A percentile compares a stretch with the other conserved stretches of the same genome.
phyloP scores from a whole-genome alignment of 768 basidiomycete genomes.

The Russula griseocarnosa region DNA sequence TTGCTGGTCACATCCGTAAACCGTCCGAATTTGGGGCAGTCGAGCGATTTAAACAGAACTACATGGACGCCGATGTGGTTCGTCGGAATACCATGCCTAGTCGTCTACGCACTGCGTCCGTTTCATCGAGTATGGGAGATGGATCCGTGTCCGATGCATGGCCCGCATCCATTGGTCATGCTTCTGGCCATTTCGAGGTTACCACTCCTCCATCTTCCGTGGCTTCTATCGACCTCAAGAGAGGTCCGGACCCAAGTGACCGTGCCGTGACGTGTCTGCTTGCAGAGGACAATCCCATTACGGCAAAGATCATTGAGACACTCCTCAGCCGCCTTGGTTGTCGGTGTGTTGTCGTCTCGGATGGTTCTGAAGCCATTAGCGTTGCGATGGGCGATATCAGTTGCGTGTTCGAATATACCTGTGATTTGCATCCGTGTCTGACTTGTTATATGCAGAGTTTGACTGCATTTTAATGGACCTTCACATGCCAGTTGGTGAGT shows the following conservation, averaged over 20 bases:
- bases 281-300: slow-evolving; percentile 98
- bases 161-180: slow-evolving; percentile 54
- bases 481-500: slow-evolving; percentile 88
- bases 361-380: slow-evolving; percentile 95
- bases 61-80: slow-evolving; percentile 65
- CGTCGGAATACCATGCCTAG: slow-evolving; percentile 83
- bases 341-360: slow-evolving; percentile 90
- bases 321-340: slow-evolving; percentile 91
- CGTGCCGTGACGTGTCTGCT: slow-evolving; percentile 90
- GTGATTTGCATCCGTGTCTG: slow-evolving; percentile 16
- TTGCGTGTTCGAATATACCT: slow-evolving; percentile 36
- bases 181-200: slow-evolving; percentile 49
- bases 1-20: slow-evolving; percentile 65
- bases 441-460: slow-evolving; percentile 58
- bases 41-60: slow-evolving; percentile 81
- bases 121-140: slow-evolving; percentile 72
- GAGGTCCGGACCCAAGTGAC: slow-evolving; percentile 73
- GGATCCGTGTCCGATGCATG: slow-evolving; percentile 75
- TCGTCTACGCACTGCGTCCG: slow-evolving; percentile 79
- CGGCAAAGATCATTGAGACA: slow-evolving; percentile 95
- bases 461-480: slow-evolving; percentile 95
- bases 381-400: slow-evolving; percentile 98
- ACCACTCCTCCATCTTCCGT: slow-evolving; percentile 80
- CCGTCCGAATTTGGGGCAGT: slow-evolving; percentile 87
- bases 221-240: slow-evolving; percentile 76